Conservation (phyloP, 371 early-diverging fungal species). For the Haplosporangium sp. region DNA sequence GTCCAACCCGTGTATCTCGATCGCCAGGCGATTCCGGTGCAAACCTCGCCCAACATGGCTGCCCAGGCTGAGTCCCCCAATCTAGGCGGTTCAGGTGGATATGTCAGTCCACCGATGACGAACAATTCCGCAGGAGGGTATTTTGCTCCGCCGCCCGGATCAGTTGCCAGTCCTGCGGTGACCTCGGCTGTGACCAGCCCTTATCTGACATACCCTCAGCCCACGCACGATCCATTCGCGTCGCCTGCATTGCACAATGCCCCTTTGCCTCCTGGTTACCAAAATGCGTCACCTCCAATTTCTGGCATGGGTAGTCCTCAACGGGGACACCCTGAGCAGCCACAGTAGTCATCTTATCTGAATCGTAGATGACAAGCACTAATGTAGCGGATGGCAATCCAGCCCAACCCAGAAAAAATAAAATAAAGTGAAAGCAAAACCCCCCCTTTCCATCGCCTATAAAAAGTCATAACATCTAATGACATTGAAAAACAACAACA, state of each 20-base stretch:
- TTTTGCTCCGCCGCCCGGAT: slow-evolving; percentile 26
- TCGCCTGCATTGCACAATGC: slow-evolving; percentile 23
- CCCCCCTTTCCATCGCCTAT: no score
- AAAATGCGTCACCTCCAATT: background rate
- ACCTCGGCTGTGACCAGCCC: slow-evolving; percentile 6
- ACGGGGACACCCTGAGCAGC: slow-evolving; percentile 18
- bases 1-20: slow-evolving; percentile 52
- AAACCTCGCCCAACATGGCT: slow-evolving; percentile 20
- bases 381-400: no score
- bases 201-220: slow-evolving; percentile 23
- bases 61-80: background rate
- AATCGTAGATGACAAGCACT: no score
- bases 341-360: background rate
- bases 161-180: background rate
- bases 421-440: no score
- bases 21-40: slow-evolving; percentile 28
- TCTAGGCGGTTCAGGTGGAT: slow-evolving; percentile 3
- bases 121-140: slow-evolving; percentile 7
- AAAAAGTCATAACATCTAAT: no score
- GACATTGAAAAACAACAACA: no score
- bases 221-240: slow-evolving; percentile 42
- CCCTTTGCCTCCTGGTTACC: slow-evolving; percentile 32
- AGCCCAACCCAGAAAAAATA: background rate
- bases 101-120: slow-evolving; percentile 23
- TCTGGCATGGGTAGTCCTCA: slow-evolving; percentile 33